Evolutionary conservation across 192 early-diverging fungal genomes (phyloP), one percentile per base, ranked within the genome.

Genomic region (Coemansia sp.): DNA sequence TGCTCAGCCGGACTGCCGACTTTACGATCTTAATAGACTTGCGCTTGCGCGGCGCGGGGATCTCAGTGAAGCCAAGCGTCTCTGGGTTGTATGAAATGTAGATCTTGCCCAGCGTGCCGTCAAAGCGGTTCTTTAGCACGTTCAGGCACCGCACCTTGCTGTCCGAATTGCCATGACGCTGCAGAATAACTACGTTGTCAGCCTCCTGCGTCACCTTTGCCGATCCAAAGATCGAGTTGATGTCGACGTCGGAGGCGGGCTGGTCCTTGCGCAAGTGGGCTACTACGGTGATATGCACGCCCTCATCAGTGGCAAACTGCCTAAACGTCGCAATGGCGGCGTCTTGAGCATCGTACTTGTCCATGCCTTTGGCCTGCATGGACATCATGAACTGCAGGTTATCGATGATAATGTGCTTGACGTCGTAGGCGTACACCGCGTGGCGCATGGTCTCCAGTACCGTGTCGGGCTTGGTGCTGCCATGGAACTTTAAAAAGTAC

Each of bases 371-470:
- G 35, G 79, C 85, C 76, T 89, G 88, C 64, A 86, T 86, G 39
- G 84, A 84, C 68, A 88, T 76, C 88, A 91, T 90, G 47, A 91
- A 91, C 79, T 91, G 90, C 66, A 91, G 76, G 63, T 91, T 91
- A 63, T 91, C 90, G 20, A 91, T 81, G 23, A 91, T 68, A 16
- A 91, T 82, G 70, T 90, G 90, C 70, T 84, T 85, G 53, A 91
- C 88, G 69, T 88, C 89, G 66, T 88, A 85, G 0, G 86, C 86
- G 59, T 88, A 84, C 0, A 89, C 88, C 1, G 89, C 88, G 53
- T 88, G 88, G 18, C 85, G 72, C 79, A 88, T 86, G 8, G 88
- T 85, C 37, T 86, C 82, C 16, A 89, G 50, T n/a, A 91, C 87
- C 6, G 84, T 85, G 35, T 83, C 69, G 26, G 88, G 82, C 12